Evolutionary conservation across 768 basidiomycete genomes (phyloP), one percentile per base, ranked within the genome.

Genomic region (Leccinum disarticulatum): DNA sequence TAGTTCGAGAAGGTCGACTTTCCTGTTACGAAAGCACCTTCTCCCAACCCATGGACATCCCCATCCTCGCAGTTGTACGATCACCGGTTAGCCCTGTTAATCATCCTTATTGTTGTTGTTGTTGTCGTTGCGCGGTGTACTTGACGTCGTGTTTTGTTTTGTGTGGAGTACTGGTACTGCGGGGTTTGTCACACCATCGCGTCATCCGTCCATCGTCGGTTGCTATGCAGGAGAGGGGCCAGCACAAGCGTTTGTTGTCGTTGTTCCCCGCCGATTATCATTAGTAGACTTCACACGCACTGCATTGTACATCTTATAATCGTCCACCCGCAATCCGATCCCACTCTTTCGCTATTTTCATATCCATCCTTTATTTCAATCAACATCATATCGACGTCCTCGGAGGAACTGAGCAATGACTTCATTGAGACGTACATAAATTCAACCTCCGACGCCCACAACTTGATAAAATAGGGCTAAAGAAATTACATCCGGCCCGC

Each of bases 221-320:
- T 58, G 59, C 30, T 59, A 67, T 64, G 72, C 66, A 66, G 72
- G 60, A 60, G 55, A 66, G 61, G 57, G 49, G 25, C 56, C 41
- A 65, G 38, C 38, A n/a, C n/a, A n/a, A 19, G 43, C 43, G 43
- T 43, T 43, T 11, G 43, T 43, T 43, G 43, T 19, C 43, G n/a
- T 43, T 19, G 9, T 43, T 43, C 43, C 10, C 43, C 10, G n/a
- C 14, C n/a, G 43, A 43, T 43, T n/a, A 43, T 43, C 43, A 43
- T 43, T 43, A 43, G 62, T 72, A 69, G 71, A 61, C 72, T 64
- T 19, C 63, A 47, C 54, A 63, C 61, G 53, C 35, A 62, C 62
- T 71, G 65, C 71, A 65, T 72, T 73, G 72, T 71, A 69, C 56
- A 66, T 57, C 56, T 43, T 6, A 43, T 43, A 43, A 61, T 56